Percentiles rank a stretch among this genome's conserved stretches.
These are phyloP conservation scores for Plasmopara viticola DNA, from an alignment of 352 stramenopile species.

Conservation along the genomic window DNA sequence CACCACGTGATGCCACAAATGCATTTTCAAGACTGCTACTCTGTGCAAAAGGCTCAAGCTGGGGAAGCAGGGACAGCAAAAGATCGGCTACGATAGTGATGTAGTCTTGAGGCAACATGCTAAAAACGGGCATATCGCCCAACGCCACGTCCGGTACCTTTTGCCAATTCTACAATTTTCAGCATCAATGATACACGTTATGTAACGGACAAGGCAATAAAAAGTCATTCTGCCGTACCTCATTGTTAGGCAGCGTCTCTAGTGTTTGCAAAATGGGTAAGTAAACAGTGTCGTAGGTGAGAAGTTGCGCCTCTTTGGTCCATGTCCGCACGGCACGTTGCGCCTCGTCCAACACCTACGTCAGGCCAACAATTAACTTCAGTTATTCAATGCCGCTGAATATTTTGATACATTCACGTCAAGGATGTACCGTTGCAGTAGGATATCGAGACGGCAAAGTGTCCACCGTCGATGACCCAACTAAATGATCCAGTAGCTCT, in stretches of 20 bases:
- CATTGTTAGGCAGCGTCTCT: conserved; percentile 36
- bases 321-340: conserved; percentile 37
- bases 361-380: background rate
- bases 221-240: conserved; percentile 17
- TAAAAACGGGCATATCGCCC: conserved; percentile 67
- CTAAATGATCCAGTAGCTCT: conserved; percentile 26
- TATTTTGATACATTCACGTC: background rate
- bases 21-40: conserved; percentile 56
- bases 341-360: conserved; percentile 42
- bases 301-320: conserved; percentile 48
- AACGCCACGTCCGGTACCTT: conserved; percentile 38
- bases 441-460: conserved; percentile 13
- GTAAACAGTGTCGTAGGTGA: conserved; percentile 75
- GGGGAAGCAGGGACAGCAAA: conserved; percentile 68
- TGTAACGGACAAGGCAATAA: background rate
- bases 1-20: conserved; percentile 43
- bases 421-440: conserved; percentile 15
- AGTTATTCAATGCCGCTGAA: background rate
- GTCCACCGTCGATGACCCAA: conserved; percentile 9
- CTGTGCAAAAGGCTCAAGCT: conserved; percentile 76
- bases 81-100: conserved; percentile 77
- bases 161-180: conserved; percentile 38
- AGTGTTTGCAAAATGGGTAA: conserved; percentile 50
- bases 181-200: background rate
- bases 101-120: conserved; percentile 76